These are phyloP conservation scores for Diaporthe aspalathi DNA, from an alignment of 2,329 filamentous ascomycete species.

Conservation along the genomic window DNA sequence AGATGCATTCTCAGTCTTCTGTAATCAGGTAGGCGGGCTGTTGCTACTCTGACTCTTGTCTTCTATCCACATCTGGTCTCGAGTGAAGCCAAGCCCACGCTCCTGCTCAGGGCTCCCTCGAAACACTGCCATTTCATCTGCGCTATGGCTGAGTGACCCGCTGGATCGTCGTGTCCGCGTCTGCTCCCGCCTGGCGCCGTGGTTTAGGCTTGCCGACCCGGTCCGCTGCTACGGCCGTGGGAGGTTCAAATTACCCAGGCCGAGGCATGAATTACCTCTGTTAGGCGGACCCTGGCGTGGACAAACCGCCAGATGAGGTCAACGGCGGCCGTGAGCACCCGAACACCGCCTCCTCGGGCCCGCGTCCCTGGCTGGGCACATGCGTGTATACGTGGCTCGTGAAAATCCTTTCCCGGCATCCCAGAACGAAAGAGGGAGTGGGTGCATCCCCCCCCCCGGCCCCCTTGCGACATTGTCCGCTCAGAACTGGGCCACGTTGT, in stretches of 20 bases:
- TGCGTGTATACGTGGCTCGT: background rate
- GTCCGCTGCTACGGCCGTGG: background rate
- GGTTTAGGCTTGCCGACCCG: background rate
- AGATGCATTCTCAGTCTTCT: constrained; percentile 15
- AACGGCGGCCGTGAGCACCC: background rate
- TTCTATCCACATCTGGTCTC: background rate
- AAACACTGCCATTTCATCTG: background rate
- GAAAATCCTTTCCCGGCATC: background rate
- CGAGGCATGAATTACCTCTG: background rate
- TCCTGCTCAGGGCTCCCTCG: background rate
- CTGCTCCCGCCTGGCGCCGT: background rate
- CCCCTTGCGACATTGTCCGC: constrained; percentile 8
- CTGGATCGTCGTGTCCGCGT: background rate
- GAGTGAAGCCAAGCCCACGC: background rate
- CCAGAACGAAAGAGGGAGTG: background rate
- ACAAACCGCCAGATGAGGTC: background rate
- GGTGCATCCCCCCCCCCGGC: no score
- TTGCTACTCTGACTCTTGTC: background rate
- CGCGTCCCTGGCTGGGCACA: background rate
- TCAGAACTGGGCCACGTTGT: constrained; percentile 86
- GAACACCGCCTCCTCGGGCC: background rate
- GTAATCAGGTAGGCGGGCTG: background rate
- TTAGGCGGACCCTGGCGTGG: background rate
- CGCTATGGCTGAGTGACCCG: background rate
- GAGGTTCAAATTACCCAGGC: background rate